Evolutionary conservation across 208 protist species (phyloP), one percentile per base, ranked within the genome.

Genomic region (Borovskyia barvae): DNA sequence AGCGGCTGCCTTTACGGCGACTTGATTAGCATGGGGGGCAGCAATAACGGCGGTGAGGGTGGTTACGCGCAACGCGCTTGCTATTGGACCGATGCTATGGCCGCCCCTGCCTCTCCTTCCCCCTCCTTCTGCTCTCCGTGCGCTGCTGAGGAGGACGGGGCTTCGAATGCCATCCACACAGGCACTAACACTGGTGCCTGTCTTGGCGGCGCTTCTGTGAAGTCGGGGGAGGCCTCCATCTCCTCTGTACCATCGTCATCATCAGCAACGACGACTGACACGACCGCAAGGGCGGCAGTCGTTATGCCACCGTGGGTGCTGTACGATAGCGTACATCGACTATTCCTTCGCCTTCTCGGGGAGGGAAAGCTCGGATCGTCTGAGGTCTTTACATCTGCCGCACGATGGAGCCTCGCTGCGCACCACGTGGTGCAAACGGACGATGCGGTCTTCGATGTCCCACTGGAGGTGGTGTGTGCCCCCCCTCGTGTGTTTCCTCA

Each of bases 231-330:
- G n/a, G n/a, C n/a, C n/a, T n/a, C n/a, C n/a, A n/a, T n/a, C n/a
- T n/a, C n/a, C n/a, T n/a, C n/a, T n/a, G n/a, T n/a, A n/a, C n/a
- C n/a, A n/a, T n/a, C n/a, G n/a, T n/a, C n/a, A n/a, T n/a, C n/a
- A n/a, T n/a, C n/a, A n/a, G n/a, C n/a, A 20, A 42, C 0, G 35
- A 11, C 7, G 50, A 32, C 11, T 11, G 30, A 15, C 1, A 15
- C 55, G 39, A 14, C 30, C 1, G 29, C 24, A 6, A 36, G 17
- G 9, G 26, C 12, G 1, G 20, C 19, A 32, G 56, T 58, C 24
- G 56, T 60, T 26, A 74, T 87, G 32, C 81, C 85, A 24, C 85
- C 85, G 58, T 92, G 85, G 85, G 28, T 72, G 43, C 40, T 87
- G 14, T 75, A 77, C 42, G 37, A 55, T 17, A 66, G 57, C 25